A percentile compares a stretch with the other conserved stretches of the same genome.
These are phyloP conservation scores for Globisporangium cederbergense DNA, from an alignment of 352 stramenopile genomes.

Conservation along the genomic window DNA sequence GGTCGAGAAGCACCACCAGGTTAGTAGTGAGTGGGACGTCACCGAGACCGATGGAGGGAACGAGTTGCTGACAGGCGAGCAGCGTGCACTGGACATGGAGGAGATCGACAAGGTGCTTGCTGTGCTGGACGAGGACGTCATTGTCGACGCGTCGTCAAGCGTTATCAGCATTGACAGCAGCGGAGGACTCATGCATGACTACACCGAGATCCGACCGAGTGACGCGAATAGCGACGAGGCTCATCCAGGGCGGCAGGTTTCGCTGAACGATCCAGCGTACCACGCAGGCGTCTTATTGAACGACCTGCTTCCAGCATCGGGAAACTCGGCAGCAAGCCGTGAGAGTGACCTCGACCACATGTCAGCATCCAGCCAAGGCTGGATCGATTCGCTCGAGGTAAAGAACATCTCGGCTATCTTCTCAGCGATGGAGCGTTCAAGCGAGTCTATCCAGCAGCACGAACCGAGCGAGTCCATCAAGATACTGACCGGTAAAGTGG, in stretches of 20 bases:
- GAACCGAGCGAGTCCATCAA: background rate
- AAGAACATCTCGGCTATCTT: background rate
- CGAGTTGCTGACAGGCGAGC: background rate
- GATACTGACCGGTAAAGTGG: background rate
- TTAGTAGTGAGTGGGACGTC: background rate
- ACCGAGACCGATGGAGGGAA: background rate
- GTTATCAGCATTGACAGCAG: background rate
- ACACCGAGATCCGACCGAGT: background rate
- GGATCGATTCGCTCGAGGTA: constrained; percentile 1
- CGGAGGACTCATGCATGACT: background rate
- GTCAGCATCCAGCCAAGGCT: background rate
- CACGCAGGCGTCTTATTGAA: background rate
- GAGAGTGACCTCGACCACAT: background rate
- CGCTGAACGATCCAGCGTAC: background rate
- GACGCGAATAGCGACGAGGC: background rate
- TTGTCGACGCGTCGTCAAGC: background rate
- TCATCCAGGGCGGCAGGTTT: background rate
- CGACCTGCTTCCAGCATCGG: background rate
- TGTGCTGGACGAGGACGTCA: background rate
- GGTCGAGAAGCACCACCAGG: background rate
- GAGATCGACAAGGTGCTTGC: background rate
- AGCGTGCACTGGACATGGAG: background rate
- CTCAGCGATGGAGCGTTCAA: background rate
- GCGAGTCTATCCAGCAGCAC: background rate
- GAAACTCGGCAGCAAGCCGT: background rate